Evolutionary conservation across 768 basidiomycete genomes (phyloP).

Genomic region (Russula sp.): DNA sequence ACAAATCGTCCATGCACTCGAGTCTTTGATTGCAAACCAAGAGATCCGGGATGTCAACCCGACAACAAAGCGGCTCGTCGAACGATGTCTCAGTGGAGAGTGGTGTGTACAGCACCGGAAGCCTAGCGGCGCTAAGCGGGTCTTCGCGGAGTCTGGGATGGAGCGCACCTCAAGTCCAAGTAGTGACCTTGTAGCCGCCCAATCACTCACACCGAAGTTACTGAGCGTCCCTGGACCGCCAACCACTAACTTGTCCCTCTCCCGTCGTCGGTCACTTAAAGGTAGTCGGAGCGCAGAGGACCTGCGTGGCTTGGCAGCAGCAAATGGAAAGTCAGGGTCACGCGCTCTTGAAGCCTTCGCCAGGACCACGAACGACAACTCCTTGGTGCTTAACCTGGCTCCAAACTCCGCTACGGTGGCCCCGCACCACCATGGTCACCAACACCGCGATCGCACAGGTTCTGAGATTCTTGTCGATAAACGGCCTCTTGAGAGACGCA

Average conservation of each 20-base stretch:
- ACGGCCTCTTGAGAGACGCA: not conserved
- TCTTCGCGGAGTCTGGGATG: constrained; percentile 18
- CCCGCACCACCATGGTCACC: not conserved
- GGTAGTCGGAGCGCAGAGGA: constrained; percentile 62
- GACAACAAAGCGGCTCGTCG: constrained; percentile 87
- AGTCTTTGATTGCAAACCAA: constrained; percentile 65
- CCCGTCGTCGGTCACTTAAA: constrained; percentile 42
- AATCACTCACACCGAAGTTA: constrained; percentile 16
- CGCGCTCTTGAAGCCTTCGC: constrained; percentile 19
- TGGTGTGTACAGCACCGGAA: constrained; percentile 75
- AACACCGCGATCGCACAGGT: not conserved
- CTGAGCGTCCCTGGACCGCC: constrained; percentile 28
- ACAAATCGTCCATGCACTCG: constrained; percentile 78
- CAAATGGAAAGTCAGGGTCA: not conserved
- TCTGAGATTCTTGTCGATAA: not conserved
- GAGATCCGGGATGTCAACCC: constrained; percentile 76
- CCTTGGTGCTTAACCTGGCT: constrained; percentile 22
- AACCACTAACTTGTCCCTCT: constrained; percentile 27
- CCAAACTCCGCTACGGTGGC: not conserved
- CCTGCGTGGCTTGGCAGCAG: constrained; percentile 28
- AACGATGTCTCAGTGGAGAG: constrained; percentile 78
- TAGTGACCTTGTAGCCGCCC: constrained; percentile 30
- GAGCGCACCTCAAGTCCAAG: constrained; percentile 22
- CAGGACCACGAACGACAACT: constrained; percentile 28
- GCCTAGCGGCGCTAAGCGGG: constrained; percentile 13